A percentile compares a stretch with the other conserved stretches of the same genome.
Conservation (phyloP, 306 rosid species). For the Pyrus communis region DNA sequence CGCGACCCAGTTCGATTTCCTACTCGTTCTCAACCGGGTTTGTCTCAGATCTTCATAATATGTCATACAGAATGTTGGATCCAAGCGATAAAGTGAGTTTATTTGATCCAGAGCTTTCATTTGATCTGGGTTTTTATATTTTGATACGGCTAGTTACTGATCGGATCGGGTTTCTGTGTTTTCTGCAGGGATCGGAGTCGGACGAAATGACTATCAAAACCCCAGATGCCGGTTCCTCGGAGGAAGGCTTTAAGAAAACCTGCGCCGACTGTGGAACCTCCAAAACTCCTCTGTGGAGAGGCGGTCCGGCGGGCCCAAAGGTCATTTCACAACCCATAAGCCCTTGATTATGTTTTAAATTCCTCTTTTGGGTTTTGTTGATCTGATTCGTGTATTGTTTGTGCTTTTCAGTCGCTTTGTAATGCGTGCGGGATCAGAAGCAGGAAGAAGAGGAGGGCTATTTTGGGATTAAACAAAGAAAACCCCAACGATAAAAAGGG, state of each 20-base stretch:
- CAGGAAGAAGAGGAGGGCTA: constrained; percentile 88
- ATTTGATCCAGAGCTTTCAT: not conserved
- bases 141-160: constrained; percentile 16
- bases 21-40: constrained; percentile 22
- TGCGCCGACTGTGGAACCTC: constrained; percentile 94
- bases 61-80: constrained; percentile 45
- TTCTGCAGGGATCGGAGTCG: constrained; percentile 67
- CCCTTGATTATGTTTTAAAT: not conserved
- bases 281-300: constrained; percentile 94
- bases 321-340: constrained; percentile 14
- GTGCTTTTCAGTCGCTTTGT: constrained; percentile 60
- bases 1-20: not conserved
- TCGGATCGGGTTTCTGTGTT: constrained; percentile 9
- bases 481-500: constrained; percentile 36
- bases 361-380: not conserved
- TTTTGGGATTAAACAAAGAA: constrained; percentile 61
- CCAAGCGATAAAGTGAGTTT: constrained; percentile 54
- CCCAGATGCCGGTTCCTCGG: constrained; percentile 42
- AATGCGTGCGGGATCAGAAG: constrained; percentile 99
- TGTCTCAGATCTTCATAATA: constrained; percentile 30
- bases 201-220: constrained; percentile 42
- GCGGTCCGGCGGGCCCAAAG: constrained; percentile 98
- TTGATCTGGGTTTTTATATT: not conserved
- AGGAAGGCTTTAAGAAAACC: constrained; percentile 59
- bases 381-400: not conserved